Base-by-base conservation (phyloP, 257 asterid species). In the Nicotiana tabacum region DNA sequence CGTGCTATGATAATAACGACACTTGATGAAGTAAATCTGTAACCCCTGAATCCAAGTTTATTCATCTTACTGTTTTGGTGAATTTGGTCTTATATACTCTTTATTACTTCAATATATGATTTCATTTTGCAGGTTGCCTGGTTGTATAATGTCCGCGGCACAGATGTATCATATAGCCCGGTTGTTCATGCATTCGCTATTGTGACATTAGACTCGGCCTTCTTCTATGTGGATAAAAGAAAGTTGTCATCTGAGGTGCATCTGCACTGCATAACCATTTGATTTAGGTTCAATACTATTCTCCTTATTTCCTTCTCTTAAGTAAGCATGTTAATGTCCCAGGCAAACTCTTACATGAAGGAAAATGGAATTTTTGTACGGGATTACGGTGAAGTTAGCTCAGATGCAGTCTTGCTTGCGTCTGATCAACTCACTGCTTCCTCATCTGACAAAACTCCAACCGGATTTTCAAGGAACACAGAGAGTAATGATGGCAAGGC, bases 161-260 rank as follows among this genome's bases (percentile, higher is more conserved):
- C 92, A 79, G 99, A 96, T 90, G 98, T 96, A 78, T 81, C 95
- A 74, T 92, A 91, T 83, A 87, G 81, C 86, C 99, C 98, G 3
- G 97, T 96, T 83, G 98, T 91, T 87, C 97, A 96, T 87, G 95
- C 98, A 64, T 96, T 88, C 86, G 98, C 98, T 78, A 89, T 93
- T 70, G 97, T 96, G 74, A 96, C 99, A 10, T 84, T 82, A 68
- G 72, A 84, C 65, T 89, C 95, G 11, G 95, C 99, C 82, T 96
- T 91, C 89, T 88, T 96, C 76, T 96, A 96, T 83, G 99, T 93
- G 82, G 98, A 94, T 90, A 89, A 84, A 82, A 88, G 86, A 84
- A 96, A 96, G 88, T 56, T 95, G 82, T 88, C 98, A 66, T 79
- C 97, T 66, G 95, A 96, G 99, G 99, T 96, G 87, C 82, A 80